Evolutionary conservation across 805 yeast genomes (phyloP), one percentile per base, ranked within the genome.

Genomic region (Sugiyamaella lignohabitans): DNA sequence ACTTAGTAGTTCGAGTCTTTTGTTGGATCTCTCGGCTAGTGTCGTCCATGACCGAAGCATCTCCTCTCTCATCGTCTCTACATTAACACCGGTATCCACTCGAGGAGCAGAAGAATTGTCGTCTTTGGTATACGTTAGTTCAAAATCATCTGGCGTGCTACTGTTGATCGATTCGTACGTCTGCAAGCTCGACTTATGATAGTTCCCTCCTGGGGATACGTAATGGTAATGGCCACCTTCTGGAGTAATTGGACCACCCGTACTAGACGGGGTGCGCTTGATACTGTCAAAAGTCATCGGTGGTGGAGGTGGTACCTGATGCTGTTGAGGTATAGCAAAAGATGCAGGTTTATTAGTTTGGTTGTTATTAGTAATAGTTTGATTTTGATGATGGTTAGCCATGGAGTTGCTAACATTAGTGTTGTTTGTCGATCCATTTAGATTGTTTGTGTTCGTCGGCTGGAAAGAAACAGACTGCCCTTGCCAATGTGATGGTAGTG

Each of bases 41-140:
- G 24, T 14, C 18, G 41, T 47, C 60, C 60, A 56, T 3, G 45
- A 14, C n/a, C 23, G 22, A n/a, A 48, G 24, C 54, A 55, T 44
- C 18, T 48, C 47, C 16, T 56, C 59, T 6, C 54, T 18, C 27
- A 53, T 32, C 6, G 17, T 23, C n/a, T 46, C 53, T 4, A 50
- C 43, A 35, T 54, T 42, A 4, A 53, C 48, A 5, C 46, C 46
- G 16, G 46, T 43, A 21, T 37, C 19, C 3, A 43, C 11, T 3
- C 35, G 19, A 17, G 27, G 23, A 10, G 10, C 21, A 19, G 11
- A 20, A 8, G 17, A 6, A 24, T 40, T 23, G 3, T 38, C 30
- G 16, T 18, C 35, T 16, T 19, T 37, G 4, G 23, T 14, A 34
- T 21, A 24, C 3, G 38, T 45, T 8, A 30, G 5, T 8, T 27